Evolutionary conservation across 768 basidiomycete species (phyloP), one percentile per base, ranked within the genome.

Genomic region (Rickenella mellea): DNA sequence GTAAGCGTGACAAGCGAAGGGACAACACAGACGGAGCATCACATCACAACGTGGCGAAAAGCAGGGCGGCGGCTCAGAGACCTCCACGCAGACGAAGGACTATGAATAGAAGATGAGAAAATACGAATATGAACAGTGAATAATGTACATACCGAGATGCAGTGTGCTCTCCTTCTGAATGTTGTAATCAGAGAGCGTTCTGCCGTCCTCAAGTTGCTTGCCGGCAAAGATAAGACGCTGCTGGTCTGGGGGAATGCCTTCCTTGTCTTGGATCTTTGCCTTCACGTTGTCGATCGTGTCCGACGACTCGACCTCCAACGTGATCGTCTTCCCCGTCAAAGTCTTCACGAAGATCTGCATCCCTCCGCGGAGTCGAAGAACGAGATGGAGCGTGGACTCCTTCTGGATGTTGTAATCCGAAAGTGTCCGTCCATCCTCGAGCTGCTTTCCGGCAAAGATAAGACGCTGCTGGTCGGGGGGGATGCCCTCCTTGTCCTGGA

Each of bases 141-240:
- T n/a, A n/a, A n/a, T n/a, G n/a, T n/a, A n/a, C n/a, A n/a, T n/a
- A n/a, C 64, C 64, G 56, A 82, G 67, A 55, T 83, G 72, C 45
- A 88, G 67, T 29, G 84, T 87, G 8, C 69, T 69, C 68, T 82
- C 79, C 59, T 82, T 80, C 66, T 82, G 80, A 37, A 83, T 83
- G 54, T 82, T 82, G 58, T 83, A 84, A 53, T 86, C 83, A 25
- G 80, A 81, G 19, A 83, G 71, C 7, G 83, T 85, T 32, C 83
- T 76, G 11, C 83, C 83, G 45, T 85, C 83, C 54, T 85, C 83
- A 30, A 84, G 66, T 56, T 85, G 82, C 66, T 85, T 85, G 4
- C 82, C 82, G 39, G 82, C 83, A 45, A 83, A 84, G 54, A 85
- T 85, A n/a, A 84, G 66, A 27, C 82, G 74, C 53, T 85, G 82